These are phyloP conservation scores for Discostella stelligeroides DNA, from an alignment of 108 stramenopile genomes.

Conservation along the genomic window DNA sequence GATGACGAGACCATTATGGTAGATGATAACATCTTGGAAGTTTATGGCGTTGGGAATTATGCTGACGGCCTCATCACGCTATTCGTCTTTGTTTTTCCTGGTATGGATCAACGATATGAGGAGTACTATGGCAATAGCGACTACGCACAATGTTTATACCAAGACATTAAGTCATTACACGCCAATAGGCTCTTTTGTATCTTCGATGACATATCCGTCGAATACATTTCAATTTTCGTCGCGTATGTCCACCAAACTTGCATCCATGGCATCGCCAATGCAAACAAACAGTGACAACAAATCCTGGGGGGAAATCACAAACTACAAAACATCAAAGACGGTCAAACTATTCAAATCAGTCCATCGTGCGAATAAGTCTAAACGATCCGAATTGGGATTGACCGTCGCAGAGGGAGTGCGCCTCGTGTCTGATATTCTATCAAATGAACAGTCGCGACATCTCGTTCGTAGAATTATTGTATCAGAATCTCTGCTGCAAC, in stretches of 20 bases:
- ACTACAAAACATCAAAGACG: conserved; percentile 63
- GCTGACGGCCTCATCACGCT: no score
- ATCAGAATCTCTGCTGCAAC: conserved; percentile 40
- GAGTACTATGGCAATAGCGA: no score
- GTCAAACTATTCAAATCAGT: conserved; percentile 72
- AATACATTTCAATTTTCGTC: no score
- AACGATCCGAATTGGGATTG: conserved; percentile 56
- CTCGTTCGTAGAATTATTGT: conserved; percentile 71
- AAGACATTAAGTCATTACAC: no score
- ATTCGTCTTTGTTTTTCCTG: no score
- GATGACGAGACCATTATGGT: no score
- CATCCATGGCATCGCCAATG: conserved; percentile 12
- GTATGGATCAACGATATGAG: no score
- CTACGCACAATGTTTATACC: no score
- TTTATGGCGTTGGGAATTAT: no score
- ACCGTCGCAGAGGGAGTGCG: conserved; percentile 86
- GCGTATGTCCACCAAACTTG: background rate
- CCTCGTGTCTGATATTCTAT: conserved; percentile 76
- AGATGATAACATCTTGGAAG: no score
- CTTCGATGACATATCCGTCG: no score
- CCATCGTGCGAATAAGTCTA: conserved; percentile 65
- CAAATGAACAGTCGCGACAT: conserved; percentile 58
- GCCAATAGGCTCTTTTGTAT: no score
- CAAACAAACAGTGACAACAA: conserved; percentile 16
- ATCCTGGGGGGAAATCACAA: conserved; percentile 45